These are phyloP conservation scores for Fomitopsis pinicola DNA, from an alignment of 1,284 basidiomycete species.

Conservation along the genomic window DNA sequence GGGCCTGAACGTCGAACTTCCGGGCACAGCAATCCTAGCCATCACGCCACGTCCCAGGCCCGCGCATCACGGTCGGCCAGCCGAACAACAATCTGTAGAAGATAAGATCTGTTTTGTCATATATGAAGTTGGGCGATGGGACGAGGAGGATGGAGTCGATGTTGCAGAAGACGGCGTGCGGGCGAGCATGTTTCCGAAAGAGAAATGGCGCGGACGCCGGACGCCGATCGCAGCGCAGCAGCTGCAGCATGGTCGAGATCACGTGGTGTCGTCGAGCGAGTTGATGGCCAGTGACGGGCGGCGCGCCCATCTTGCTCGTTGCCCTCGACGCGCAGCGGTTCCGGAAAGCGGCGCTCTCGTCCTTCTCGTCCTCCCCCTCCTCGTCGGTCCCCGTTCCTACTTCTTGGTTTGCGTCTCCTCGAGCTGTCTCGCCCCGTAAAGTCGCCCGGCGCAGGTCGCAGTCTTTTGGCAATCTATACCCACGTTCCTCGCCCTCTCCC, in stretches of 20 bases:
- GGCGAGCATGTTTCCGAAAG: no score
- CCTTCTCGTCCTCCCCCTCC: neutral
- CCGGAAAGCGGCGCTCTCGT: constrained; percentile 5
- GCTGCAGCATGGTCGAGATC: neutral
- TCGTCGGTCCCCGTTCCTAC: neutral
- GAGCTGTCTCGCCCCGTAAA: neutral
- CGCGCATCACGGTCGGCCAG: no score
- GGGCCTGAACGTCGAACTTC: no score
- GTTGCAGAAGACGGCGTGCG: no score
- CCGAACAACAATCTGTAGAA: neutral
- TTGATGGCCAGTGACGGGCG: neutral
- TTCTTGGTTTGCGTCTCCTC: neutral
- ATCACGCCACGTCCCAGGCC: neutral
- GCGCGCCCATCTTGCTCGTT: constrained; percentile 8
- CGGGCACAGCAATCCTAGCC: neutral
- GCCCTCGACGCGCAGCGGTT: constrained; percentile 8
- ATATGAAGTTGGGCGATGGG: neutral
- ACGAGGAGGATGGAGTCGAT: neutral
- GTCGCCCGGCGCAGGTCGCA: constrained; percentile 5
- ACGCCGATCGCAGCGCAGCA: neutral
- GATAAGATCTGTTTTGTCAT: neutral
- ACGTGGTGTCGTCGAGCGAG: neutral
- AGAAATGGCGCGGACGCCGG: no score
- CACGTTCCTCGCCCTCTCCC: neutral
- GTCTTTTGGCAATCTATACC: constrained; percentile 2